Base-by-base conservation (phyloP, 805 yeast species). In the Saccharomycopsis sp. region DNA sequence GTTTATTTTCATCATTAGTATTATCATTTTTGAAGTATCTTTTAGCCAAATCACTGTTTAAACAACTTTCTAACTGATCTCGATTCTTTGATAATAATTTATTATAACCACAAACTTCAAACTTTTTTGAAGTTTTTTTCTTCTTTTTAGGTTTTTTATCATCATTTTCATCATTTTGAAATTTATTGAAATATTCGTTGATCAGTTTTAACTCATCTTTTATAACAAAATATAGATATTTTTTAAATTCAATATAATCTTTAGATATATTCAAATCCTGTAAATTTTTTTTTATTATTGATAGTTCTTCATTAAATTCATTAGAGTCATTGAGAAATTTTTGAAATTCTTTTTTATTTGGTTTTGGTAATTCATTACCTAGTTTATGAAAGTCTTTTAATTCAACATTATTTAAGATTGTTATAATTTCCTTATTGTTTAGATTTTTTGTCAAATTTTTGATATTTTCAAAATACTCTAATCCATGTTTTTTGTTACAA, bases 401-500 rank as follows among this genome's bases (percentile, higher is more conserved):
- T 41, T 9, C 47, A 34, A 0, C 36, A n/a, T 12, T 6, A 6
- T 28, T 28, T 5, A 28, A 5, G n/a, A 28, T n/a, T 8, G 6
- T n/a, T n/a, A 14, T 6, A 28, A 28, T n/a, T 8, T 28, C 31
- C 15, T 14, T 6, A 8, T 9, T 5, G n/a, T n/a, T 12, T 5
- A 28, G 31, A 6, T 8, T 5, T n/a, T 14, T 8, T n/a, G 17
- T 14, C 9, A 17, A 8, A 19, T 34, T 10, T 30, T 52, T 57
- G 5, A 55, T 46, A 3, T 45, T 40, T 9, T 49, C 49, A 14
- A 58, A 36, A 61, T 61, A 49, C 2, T 66, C 63, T 37, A 68
- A 36, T 27, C 94, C 96, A 57, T 88, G 95, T 20, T 72, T 82
- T 17, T 67, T 69, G 13, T 74, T 60, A 55, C 96, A 87, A 54